A percentile compares a stretch with the other conserved stretches of the same genome.
These are phyloP conservation scores for Tricholoma bakamatsutake DNA, from an alignment of 768 basidiomycete species.

Conservation along the genomic window DNA sequence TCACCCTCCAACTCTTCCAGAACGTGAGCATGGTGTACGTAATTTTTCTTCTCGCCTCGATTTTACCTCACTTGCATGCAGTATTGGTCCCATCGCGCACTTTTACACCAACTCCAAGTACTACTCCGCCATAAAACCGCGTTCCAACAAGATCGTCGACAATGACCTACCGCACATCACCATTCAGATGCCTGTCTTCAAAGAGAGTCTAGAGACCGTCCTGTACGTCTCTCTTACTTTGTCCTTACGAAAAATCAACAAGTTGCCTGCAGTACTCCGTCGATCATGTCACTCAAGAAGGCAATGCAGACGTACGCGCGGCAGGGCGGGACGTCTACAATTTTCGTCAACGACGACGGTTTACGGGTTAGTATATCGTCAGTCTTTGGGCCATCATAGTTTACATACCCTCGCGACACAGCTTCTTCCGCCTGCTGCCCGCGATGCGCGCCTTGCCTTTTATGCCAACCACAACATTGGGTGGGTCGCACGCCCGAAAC, in stretches of 20 bases:
- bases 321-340: constrained; percentile 73
- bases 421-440: constrained; percentile 49
- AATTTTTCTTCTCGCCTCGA: constrained; percentile 18
- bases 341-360: constrained; percentile 81
- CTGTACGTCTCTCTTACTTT: constrained; percentile 37
- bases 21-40: constrained; percentile 63
- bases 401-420: constrained; percentile 21
- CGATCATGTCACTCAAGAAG: constrained; percentile 68
- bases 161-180: constrained; percentile 67
- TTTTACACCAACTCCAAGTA: constrained; percentile 76
- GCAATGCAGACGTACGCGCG: constrained; percentile 86
- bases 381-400: background rate
- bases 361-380: constrained; percentile 28
- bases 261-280: constrained; percentile 43
- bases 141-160: constrained; percentile 41
- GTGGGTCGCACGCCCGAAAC: constrained; percentile 74
- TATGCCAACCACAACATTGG: constrained; percentile 71
- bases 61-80: background rate
- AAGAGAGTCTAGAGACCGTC: constrained; percentile 65
- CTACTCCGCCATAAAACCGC: constrained; percentile 65
- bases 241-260: background rate
- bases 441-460: constrained; percentile 59
- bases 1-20: constrained; percentile 64
- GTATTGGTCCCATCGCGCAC: constrained; percentile 75
- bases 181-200: constrained; percentile 84